A percentile compares a stretch with the other conserved stretches of the same genome.
phyloP scores from a whole-genome alignment of 257 asterid genomes.

The Solanum phureja region DNA sequence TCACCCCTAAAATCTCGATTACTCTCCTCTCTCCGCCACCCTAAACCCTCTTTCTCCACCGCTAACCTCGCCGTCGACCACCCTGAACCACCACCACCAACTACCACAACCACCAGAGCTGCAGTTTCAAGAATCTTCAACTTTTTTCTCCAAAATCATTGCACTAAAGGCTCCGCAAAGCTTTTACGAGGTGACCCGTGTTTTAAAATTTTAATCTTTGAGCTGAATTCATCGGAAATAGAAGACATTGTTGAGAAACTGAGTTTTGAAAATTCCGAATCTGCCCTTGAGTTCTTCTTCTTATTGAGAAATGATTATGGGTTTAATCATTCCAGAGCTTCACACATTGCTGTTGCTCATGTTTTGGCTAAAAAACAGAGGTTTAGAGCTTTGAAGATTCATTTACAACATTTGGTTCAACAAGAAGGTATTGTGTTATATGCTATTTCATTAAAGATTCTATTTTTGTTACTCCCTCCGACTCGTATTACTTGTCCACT shows the following conservation, averaged over 20 bases:
- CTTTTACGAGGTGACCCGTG: slow-evolving; percentile 15
- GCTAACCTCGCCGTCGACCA: slow-evolving; percentile 19
- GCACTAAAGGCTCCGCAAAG: slow-evolving; percentile 11
- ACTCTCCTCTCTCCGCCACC: slow-evolving; percentile 3
- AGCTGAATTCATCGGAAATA: slow-evolving; percentile 30
- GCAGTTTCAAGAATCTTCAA: slow-evolving; percentile 21
- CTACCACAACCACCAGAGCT: neutral
- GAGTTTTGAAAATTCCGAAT: slow-evolving; percentile 15
- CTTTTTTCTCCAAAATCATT: slow-evolving; percentile 18
- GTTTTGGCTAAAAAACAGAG: slow-evolving; percentile 48
- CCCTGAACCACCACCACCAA: neutral
- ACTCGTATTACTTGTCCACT: neutral
- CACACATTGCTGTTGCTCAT: slow-evolving; percentile 40
- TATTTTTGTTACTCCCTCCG: neutral
- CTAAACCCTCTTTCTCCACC: slow-evolving; percentile 9
- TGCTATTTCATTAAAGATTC: neutral
- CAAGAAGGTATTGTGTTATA: neutral
- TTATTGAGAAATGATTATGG: slow-evolving; percentile 46
- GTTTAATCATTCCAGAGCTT: slow-evolving; percentile 29
- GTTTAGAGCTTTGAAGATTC: slow-evolving; percentile 39
- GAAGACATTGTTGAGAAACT: slow-evolving; percentile 32
- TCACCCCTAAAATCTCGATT: slow-evolving; percentile 15
- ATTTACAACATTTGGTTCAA: slow-evolving; percentile 37
- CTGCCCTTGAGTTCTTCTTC: slow-evolving; percentile 57
- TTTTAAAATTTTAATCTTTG: slow-evolving; percentile 19